Base-by-base conservation (phyloP, 306 rosid genomes). In the Alnus glutinosa region DNA sequence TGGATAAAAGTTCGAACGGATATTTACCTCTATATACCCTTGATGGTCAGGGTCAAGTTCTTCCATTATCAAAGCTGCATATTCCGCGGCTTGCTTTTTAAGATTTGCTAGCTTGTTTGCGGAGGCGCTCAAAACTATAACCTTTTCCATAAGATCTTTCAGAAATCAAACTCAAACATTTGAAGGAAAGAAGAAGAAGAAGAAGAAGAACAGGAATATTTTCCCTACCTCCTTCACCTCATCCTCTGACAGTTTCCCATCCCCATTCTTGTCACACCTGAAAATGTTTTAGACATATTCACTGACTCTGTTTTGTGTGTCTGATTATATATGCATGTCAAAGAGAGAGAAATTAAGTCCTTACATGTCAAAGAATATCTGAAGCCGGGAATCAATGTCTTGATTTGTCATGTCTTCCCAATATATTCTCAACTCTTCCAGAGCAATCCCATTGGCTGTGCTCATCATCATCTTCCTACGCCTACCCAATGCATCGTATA, bases 221-320 rank as follows among this genome's bases (percentile, higher is more conserved):
- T 61, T 68, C 30, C 91, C 87, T 84, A 95, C 97, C 98, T 90
- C 90, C 71, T 80, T 80, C 69, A 94, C 98, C 83, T 94, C 98
- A 3, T 89, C 97, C 82, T 94, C 97, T 5, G 97, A 85, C 75
- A 94, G 91, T 84, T 79, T 90, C 82, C 98, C 98, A 84, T 92
- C 98, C 6, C 97, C 98, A 83, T 94, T 92, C 88, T 94, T 94
- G 89, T 94, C 98, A 83, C 98, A 92, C 95, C 98, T 92, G 85
- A 51, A 87, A 54, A 61, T 76, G 3, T 5, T 32, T 3, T 50
- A 55, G 37, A 62, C 54, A 76, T 46, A 77, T 78, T 86, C 59
- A 57, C 71, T 77, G 58, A 71, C 71, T 19, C 69, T 50, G 58
- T 18, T 72, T 71, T 74, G 63, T 69, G 9, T 4, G 15, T 59